Conservation (phyloP, 2,329 filamentous ascomycete species). For the Fusarium sacchari region DNA sequence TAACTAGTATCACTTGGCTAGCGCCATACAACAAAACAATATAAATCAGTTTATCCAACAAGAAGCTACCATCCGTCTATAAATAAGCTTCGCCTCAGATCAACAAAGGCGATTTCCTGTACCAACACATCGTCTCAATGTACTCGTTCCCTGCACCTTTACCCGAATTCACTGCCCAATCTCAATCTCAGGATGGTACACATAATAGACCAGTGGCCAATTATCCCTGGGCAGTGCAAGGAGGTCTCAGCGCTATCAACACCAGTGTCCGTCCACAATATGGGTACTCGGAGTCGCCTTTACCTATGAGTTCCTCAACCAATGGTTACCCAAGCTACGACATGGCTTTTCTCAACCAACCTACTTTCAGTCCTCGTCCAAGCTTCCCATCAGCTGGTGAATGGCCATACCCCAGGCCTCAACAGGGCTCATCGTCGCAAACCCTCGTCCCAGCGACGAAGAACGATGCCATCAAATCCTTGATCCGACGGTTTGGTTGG, state of each 20-base stretch:
- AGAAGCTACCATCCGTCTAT: background rate
- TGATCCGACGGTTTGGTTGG: constrained; percentile 5
- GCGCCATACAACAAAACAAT: constrained; percentile 5
- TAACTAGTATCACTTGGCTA: background rate
- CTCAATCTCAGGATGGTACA: background rate
- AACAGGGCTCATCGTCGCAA: background rate
- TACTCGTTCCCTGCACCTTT: constrained; percentile 6
- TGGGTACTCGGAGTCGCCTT: constrained; percentile 15
- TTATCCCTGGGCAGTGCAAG: constrained; percentile 4
- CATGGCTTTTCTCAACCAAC: background rate
- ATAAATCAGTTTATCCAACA: background rate
- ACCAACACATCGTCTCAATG: constrained; percentile 18
- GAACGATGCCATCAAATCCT: background rate
- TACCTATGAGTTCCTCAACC: constrained; percentile 1
- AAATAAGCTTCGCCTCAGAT: constrained; percentile 18
- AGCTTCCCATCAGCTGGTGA: background rate
- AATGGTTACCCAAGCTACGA: background rate
- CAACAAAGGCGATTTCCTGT: background rate
- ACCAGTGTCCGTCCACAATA: constrained; percentile 2
- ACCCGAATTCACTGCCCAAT: constrained; percentile 9
- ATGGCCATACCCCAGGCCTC: background rate
- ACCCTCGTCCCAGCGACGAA: background rate
- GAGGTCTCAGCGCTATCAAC: constrained; percentile 5
- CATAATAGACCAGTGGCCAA: constrained; percentile 13
- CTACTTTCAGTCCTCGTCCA: background rate